Evolutionary conservation across 495 filamentous ascomycete species (phyloP), one percentile per base, ranked within the genome.

Genomic region (Astrothelium subdiscretum): DNA sequence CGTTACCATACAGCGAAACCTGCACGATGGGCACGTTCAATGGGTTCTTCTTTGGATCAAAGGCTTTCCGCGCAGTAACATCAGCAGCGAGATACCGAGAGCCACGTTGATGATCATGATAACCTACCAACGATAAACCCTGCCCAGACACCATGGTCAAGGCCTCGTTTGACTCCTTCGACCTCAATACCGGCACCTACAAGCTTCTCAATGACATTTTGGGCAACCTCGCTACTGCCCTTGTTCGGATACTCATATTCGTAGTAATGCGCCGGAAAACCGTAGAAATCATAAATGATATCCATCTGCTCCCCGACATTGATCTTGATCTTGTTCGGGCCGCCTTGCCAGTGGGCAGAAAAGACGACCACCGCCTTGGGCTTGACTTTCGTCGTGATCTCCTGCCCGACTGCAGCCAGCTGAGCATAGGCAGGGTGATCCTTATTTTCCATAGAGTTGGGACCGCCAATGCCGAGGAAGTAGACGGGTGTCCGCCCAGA

Each of bases 281-380:
- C 86, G 69, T 91, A 88, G 79, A 89, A 92, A 68, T 95, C 91
- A 74, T 95, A 95, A 54, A 95, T 89, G 68, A 95, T 70, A 64
- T 88, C 84, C 1, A 81, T 87, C 62, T 77, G 73, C 65, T 86
- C 85, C 3, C 82, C 85, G 11, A 80, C 83, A 72, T 94, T 94
- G 65, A 94, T 83, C 68, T 88, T 77, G 60, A 95, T 81, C 2
- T 74, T 78, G 67, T 81, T 74, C 32, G 70, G 70, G 1, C 75
- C 75, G 26, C 78, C 81, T 73, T 92, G 85, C 91, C 91, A 95
- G 74, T 95, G 89, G 27, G 89, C 90, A 12, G 88, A 92, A 72
- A 95, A 90, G 13, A 95, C 89, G 12, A 96, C 87, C 15, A 94
- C 79, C 18, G 90, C 91, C 61, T 83, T 85, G 22, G 89, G 89